A percentile compares a stretch with the other conserved stretches of the same genome.
Conservation (phyloP, 2,329 filamentous ascomycete species). For the Penicillium rolfsii region DNA sequence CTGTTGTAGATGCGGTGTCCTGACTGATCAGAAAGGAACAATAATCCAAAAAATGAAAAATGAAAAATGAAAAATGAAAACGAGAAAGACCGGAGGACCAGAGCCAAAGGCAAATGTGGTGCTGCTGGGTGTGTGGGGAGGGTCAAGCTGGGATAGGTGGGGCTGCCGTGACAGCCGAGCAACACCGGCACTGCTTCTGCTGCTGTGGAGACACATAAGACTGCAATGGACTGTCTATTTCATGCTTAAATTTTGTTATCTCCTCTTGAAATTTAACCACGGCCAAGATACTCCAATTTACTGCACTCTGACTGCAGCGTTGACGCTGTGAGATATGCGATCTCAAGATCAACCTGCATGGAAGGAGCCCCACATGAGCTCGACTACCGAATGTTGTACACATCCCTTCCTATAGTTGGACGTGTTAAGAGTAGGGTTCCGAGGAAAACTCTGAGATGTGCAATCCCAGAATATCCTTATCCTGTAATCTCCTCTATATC, state of each 20-base stretch:
- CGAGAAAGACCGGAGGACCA: neutral
- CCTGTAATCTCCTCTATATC: neutral
- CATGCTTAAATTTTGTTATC: neutral
- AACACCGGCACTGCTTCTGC: neutral
- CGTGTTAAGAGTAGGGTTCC: no score
- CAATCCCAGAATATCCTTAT: no score
- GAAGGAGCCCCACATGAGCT: constrained; percentile 4
- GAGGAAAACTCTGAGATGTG: neutral
- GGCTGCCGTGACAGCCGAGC: neutral
- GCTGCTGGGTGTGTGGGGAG: constrained; percentile 10
- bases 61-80: neutral
- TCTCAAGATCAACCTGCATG: neutral
- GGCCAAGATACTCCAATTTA: neutral
- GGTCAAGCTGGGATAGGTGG: constrained; percentile 2
- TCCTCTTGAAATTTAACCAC: neutral
- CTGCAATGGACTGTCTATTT: neutral
- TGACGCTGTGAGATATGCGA: neutral
- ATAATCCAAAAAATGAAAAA: neutral
- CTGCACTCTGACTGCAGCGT: neutral
- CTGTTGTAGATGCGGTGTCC: neutral
- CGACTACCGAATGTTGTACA: neutral
- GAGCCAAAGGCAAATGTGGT: constrained; percentile 7
- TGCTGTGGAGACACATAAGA: constrained; percentile 7
- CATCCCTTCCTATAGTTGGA: neutral
- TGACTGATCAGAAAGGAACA: constrained; percentile 2